Percentiles rank a stretch among this genome's conserved stretches.
Evolutionary conservation across 176 grass and related monocot species (phyloP).

Genomic region (Cenchrus purpureus): DNA sequence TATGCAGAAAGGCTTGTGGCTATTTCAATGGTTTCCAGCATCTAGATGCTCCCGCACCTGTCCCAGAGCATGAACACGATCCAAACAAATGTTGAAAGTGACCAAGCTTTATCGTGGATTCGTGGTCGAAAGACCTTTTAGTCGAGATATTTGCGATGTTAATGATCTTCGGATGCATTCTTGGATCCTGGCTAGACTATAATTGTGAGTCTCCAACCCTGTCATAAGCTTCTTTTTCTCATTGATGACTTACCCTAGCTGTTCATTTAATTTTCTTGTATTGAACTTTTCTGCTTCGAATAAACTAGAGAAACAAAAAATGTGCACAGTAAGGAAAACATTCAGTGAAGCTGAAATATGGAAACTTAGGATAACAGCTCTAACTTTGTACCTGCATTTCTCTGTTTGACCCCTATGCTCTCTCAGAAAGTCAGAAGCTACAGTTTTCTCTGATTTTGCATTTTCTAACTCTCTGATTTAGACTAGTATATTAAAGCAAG

Average conservation of each 20-base stretch:
- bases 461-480: conserved; percentile 8
- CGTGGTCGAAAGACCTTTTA: background rate
- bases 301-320: conserved; percentile 1
- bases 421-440: background rate
- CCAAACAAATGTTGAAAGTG: conserved; percentile 24
- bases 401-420: background rate
- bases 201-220: background rate
- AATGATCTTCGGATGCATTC: conserved; percentile 19
- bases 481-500: background rate
- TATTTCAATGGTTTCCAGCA: background rate
- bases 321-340: background rate
- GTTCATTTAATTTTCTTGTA: background rate
- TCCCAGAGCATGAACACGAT: conserved; percentile 4
- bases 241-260: background rate
- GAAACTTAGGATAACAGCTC: background rate
- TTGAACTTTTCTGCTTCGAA: background rate
- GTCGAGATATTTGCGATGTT: background rate
- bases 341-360: background rate
- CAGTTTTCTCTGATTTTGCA: conserved; percentile 5
- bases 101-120: background rate
- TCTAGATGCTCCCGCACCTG: background rate
- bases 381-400: background rate
- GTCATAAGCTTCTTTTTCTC: conserved; percentile 9
- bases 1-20: conserved; percentile 16
- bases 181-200: conserved; percentile 11